These are phyloP conservation scores for Boehmeria nivea DNA, from an alignment of 306 rosid genomes.

Conservation along the genomic window DNA sequence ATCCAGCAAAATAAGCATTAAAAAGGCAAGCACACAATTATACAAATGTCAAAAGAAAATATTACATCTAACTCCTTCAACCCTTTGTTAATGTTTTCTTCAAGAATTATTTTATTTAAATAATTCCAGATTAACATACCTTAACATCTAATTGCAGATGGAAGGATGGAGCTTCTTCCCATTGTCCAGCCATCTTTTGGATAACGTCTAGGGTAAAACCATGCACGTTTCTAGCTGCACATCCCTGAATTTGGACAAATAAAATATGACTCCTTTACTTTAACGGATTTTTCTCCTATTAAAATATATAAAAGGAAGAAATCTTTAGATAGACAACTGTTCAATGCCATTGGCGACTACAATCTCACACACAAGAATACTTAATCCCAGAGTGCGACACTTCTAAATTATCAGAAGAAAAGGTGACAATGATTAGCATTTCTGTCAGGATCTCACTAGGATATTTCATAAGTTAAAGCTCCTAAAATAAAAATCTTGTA, in stretches of 20 bases:
- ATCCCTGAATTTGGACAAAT: conserved; percentile 55
- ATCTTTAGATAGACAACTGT: conserved; percentile 5
- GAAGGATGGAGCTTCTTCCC: conserved; percentile 87
- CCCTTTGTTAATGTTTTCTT: conserved; percentile 5
- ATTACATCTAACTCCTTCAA: neutral
- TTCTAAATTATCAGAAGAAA: neutral
- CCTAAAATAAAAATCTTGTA: too few species aligned
- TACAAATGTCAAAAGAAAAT: conserved; percentile 5
- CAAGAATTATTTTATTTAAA: neutral
- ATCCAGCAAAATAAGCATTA: conserved; percentile 28
- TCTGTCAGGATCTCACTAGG: too few species aligned
- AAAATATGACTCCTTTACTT: conserved; percentile 16
- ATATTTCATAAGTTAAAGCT: too few species aligned
- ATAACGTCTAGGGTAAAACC: conserved; percentile 67
- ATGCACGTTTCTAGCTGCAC: conserved; percentile 96
- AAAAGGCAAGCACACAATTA: conserved; percentile 19
- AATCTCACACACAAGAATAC: conserved; percentile 4
- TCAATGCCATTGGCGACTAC: conserved; percentile 16
- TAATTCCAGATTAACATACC: conserved; percentile 35
- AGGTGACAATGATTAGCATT: too few species aligned
- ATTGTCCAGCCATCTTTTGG: conserved; percentile 71
- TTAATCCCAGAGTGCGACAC: neutral
- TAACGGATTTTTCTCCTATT: conserved; percentile 4
- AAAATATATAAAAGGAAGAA: neutral
- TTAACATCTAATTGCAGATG: conserved; percentile 76